A percentile compares a stretch with the other conserved stretches of the same genome.
phyloP scores from a whole-genome alignment of 192 early-diverging fungal species.

The Rhizoclosmatium globosum region DNA sequence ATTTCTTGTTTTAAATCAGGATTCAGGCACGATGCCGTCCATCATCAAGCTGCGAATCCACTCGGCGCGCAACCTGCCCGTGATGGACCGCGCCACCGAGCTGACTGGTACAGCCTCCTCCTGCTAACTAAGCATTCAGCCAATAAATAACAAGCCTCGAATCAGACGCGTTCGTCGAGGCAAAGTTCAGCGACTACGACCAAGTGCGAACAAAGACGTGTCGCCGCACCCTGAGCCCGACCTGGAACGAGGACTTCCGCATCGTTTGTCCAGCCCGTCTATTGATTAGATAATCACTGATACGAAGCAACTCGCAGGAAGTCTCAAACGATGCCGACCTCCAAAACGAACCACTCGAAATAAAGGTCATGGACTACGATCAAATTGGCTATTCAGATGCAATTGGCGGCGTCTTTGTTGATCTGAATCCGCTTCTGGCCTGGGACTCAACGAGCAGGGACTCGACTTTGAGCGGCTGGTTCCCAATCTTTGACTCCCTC shows the following conservation, averaged over 20 bases:
- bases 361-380: conserved; percentile 79
- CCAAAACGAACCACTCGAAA: conserved; percentile 84
- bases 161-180: conserved; percentile 83
- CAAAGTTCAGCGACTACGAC: conserved; percentile 78
- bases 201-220: conserved; percentile 68
- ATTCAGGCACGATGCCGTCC: conserved; percentile 61
- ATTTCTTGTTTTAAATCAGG: too few relatives aligned
- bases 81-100: conserved; percentile 84
- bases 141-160: background rate
- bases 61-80: conserved; percentile 76
- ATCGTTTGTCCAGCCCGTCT: conserved; percentile 52
- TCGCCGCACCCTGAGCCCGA: conserved; percentile 77
- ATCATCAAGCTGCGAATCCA: conserved; percentile 78
- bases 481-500: conserved; percentile 80
- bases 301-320: conserved; percentile 44
- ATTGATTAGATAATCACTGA: background rate
- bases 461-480: conserved; percentile 73
- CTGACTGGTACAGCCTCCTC: conserved; percentile 57
- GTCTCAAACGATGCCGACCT: conserved; percentile 77
- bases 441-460: conserved; percentile 65
- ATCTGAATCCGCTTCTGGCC: conserved; percentile 78
- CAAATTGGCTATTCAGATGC: conserved; percentile 77
- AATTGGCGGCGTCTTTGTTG: conserved; percentile 80
- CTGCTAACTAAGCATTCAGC: too few relatives aligned
- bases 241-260: conserved; percentile 85